Evolutionary conservation across 768 basidiomycete genomes (phyloP), one percentile per base, ranked within the genome.

Genomic region (Auricularia cornea): DNA sequence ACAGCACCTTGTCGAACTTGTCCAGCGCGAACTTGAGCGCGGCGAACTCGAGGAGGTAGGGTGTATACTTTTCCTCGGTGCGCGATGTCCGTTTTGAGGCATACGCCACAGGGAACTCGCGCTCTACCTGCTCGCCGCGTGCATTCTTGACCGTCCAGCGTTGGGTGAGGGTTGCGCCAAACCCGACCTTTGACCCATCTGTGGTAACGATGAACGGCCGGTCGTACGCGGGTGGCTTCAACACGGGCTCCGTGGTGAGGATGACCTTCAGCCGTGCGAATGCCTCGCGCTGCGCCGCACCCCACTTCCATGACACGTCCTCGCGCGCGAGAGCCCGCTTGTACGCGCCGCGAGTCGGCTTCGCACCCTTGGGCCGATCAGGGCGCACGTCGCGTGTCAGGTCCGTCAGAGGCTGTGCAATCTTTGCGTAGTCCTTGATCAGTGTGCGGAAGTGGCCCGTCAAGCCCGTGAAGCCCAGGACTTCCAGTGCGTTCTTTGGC

Each of bases 401-500:
- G 61, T 79, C 72, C 1, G 66, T 65, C 10, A 81, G 64, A 0
- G 74, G 77, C 3, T 64, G 63, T 35, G 70, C 77, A 0, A 76
- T 60, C 2, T 60, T 60, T 0, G 77, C 68, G 52, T 79, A 81
- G 20, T 69, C 69, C 41, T 69, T 62, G 59, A 79, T 73, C 1
- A 78, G 63, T 16, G 69, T 61, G 0, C 75, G 66, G 65, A 77
- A 80, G 62, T 74, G 74, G 3, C 72, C 69, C 3, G 73, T 75
- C 10, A 78, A 65, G 0, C 78, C 75, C 3, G 77, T 38, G 65
- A 81, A 80, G 4, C 67, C 68, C 3, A 64, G 61, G 5, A 80
- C 65, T 14, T 76, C 66, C 1, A 65, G 66, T 1, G 70, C 68
- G 32, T 74, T 66, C 16, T 60, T 23, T 2, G 78, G 78, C 54